Evolutionary conservation across 2,329 filamentous ascomycete genomes (phyloP), one percentile per base, ranked within the genome.

Genomic region (Ascochyta rabiei): DNA sequence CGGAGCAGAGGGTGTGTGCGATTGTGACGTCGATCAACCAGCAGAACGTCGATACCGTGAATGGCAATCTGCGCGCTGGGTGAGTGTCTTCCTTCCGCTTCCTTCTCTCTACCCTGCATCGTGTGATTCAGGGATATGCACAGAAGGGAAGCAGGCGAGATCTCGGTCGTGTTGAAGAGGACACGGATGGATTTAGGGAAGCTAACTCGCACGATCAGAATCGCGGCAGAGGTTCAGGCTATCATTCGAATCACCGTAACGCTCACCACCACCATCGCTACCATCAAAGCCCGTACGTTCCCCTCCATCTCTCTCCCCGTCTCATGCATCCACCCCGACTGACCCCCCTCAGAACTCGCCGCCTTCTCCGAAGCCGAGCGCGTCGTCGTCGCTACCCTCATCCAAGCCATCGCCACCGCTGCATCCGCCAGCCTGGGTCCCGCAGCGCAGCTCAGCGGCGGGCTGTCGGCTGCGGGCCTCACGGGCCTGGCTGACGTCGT

Each of bases 21-120:
- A 51, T 51, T 13, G 26, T 39, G 15, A 44, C 38, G 15, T 51
- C 33, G 2, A 51, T 51, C 23, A 51, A 51, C 7, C 30, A 51
- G 31, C 48, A 51, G 19, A 51, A 51, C 18, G 40, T 51, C 2
- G 40, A 44, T 8, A 43, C 3, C 8, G 48, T 51, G 30, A 37
- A 31, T 23, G 48, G 48, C 0, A 28, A 34, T 4, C 40, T 51
- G 9, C 15, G n/a, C 12, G 31, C 39, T 30, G 38, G 28, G 48
- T 50, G 30, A 3, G 40, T 50, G n/a, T n/a, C n/a, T n/a, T n/a
- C n/a, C n/a, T n/a, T n/a, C n/a, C n/a, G n/a, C n/a, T n/a, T n/a
- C n/a, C n/a, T n/a, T n/a, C n/a, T n/a, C n/a, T n/a, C n/a, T n/a
- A n/a, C n/a, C n/a, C n/a, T n/a, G n/a, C n/a, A n/a, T n/a, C n/a